Evolutionary conservation across 148 eudicot genomes (phyloP).

Genomic region (Fagopyrum homotropicum): DNA sequence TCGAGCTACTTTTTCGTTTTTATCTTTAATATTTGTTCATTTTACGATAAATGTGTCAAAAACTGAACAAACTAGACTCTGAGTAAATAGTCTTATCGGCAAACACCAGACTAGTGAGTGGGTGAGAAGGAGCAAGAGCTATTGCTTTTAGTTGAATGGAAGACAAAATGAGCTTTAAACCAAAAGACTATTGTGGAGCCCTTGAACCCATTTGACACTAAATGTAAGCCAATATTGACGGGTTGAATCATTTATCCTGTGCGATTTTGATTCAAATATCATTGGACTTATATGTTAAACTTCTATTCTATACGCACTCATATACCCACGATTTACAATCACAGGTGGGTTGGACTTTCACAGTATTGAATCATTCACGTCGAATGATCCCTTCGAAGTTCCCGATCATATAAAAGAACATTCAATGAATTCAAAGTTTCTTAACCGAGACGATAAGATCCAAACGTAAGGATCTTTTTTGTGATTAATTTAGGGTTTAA

Average conservation of each 20-base stretch:
- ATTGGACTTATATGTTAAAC: no score
- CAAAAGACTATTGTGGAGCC: conserved; percentile 31
- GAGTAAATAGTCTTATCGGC: no score
- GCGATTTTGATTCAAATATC: neutral
- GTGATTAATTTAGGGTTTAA: neutral
- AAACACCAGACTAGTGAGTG: no score
- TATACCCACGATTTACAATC: no score
- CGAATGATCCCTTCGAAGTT: neutral
- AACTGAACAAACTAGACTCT: no score
- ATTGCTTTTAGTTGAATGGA: conserved; percentile 29
- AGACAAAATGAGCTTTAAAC: conserved; percentile 35
- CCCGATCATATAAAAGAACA: neutral
- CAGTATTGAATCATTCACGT: no score
- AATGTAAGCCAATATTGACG: neutral
- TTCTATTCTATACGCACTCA: no score
- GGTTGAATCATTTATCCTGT: neutral
- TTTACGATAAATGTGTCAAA: no score
- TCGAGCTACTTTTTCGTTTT: no score
- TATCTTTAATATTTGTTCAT: no score
- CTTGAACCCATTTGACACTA: conserved; percentile 20
- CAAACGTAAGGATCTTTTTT: neutral
- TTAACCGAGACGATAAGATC: neutral
- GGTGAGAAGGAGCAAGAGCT: neutral
- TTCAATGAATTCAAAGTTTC: no score
- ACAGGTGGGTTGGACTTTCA: no score